Conservation (phyloP, 2,329 filamentous ascomycete genomes). For the Simplicillium aogashimaense region DNA sequence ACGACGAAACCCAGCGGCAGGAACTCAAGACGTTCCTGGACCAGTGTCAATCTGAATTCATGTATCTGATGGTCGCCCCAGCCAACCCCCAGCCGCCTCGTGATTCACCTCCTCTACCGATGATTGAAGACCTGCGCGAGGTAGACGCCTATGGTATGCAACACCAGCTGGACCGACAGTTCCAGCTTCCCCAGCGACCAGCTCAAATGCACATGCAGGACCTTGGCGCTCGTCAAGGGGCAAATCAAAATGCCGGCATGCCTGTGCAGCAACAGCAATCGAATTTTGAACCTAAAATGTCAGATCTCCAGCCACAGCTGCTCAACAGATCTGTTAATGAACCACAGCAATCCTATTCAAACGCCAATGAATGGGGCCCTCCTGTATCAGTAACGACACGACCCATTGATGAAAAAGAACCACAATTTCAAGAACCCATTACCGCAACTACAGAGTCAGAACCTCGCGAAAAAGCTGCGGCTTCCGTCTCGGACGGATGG, state of each 20-base stretch:
- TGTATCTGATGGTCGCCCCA: conserved; percentile 58
- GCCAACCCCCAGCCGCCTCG: conserved; percentile 57
- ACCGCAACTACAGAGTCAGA: conserved; percentile 21
- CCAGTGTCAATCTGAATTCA: conserved; percentile 55
- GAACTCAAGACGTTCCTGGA: conserved; percentile 53
- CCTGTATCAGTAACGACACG: conserved; percentile 22
- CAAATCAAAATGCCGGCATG: conserved; percentile 49
- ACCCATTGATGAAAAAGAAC: conserved; percentile 24
- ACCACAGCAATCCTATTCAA: conserved; percentile 30
- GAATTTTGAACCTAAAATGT: conserved; percentile 20
- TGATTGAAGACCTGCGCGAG: conserved; percentile 50
- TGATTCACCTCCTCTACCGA: conserved; percentile 48
- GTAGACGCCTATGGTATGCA: conserved; percentile 36
- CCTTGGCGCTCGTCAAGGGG: conserved; percentile 40
- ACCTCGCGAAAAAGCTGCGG: conserved; percentile 30
- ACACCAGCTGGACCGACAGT: conserved; percentile 30
- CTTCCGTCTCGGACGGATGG: conserved; percentile 66
- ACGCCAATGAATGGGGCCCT: conserved; percentile 23
- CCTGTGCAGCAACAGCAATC: conserved; percentile 31
- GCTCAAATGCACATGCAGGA: conserved; percentile 50
- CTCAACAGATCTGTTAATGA: conserved; percentile 45
- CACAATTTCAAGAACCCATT: conserved; percentile 31
- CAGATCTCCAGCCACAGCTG: conserved; percentile 34
- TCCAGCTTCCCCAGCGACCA: conserved; percentile 26
- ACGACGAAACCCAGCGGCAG: conserved; percentile 40